These are phyloP conservation scores for Quercus phellos DNA, from an alignment of 331 rosid genomes.

Conservation along the genomic window DNA sequence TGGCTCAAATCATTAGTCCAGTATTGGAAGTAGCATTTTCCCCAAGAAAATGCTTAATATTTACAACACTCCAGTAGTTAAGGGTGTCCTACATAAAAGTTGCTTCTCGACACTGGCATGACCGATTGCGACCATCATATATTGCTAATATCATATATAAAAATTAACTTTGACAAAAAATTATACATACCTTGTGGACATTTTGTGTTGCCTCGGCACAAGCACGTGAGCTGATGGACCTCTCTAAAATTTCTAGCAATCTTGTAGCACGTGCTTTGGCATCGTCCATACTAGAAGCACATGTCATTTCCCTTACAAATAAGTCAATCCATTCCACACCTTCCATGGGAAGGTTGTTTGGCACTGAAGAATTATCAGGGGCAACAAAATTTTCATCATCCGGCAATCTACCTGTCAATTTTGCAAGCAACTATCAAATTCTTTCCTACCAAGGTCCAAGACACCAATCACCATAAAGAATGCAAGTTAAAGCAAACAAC, in stretches of 20 bases:
- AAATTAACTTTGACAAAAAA: no score
- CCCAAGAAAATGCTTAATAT: no score
- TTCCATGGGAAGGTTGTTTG: slow-evolving; percentile 53
- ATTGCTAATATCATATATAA: no score
- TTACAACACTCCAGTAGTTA: no score
- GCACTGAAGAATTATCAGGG: slow-evolving; percentile 36
- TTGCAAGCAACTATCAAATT: neutral
- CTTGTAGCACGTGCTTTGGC: slow-evolving; percentile 70
- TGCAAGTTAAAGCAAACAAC: neutral
- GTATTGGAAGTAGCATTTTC: no score
- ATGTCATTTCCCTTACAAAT: slow-evolving; percentile 75
- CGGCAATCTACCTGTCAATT: slow-evolving; percentile 32
- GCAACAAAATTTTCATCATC: slow-evolving; percentile 37
- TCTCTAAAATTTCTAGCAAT: slow-evolving; percentile 71
- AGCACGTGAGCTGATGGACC: slow-evolving; percentile 59
- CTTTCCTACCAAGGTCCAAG: neutral
- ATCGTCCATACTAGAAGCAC: slow-evolving; percentile 72
- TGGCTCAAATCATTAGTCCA: no score
- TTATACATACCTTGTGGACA: slow-evolving; percentile 48
- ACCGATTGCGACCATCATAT: no score
- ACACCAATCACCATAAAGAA: neutral
- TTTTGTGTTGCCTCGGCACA: slow-evolving; percentile 56
- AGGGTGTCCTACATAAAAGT: no score
- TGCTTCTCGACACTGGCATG: no score
- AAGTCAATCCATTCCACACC: slow-evolving; percentile 86